Percentiles rank a stretch among this genome's conserved stretches.
phyloP scores from a whole-genome alignment of 306 rosid species.

The Casuarina equisetifolia region DNA sequence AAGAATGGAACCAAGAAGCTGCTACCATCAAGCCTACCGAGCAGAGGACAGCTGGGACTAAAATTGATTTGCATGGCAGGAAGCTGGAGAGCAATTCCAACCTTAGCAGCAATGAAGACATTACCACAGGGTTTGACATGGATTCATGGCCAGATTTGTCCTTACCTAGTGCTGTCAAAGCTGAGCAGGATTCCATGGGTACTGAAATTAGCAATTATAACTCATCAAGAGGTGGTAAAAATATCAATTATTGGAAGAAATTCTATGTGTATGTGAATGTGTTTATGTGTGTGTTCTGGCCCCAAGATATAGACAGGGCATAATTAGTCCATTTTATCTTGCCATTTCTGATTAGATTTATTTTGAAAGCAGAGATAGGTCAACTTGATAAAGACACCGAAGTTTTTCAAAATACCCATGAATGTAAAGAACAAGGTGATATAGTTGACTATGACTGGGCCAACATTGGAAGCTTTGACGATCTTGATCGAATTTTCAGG shows the following conservation, averaged over 20 bases:
- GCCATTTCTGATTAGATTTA: conserved; percentile 27
- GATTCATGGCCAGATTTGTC: conserved; percentile 63
- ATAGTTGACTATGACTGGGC: conserved; percentile 89
- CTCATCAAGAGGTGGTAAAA: conserved; percentile 47
- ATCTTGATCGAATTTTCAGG: conserved; percentile 89
- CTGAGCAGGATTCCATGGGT: conserved; percentile 47
- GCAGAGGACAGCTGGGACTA: conserved; percentile 50
- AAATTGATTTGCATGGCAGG: conserved; percentile 43
- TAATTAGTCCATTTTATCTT: conserved; percentile 16
- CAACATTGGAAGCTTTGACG: conserved; percentile 89
- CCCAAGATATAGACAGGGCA: conserved; percentile 16
- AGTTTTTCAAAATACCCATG: conserved; percentile 46
- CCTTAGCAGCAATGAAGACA: conserved; percentile 36
- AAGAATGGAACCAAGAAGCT: conserved; percentile 57
- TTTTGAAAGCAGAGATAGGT: conserved; percentile 53
- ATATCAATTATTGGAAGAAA: conserved; percentile 25
- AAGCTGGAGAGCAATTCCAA: conserved; percentile 49
- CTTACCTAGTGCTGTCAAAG: conserved; percentile 44
- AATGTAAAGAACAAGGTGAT: conserved; percentile 75
- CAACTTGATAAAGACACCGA: conserved; percentile 53
- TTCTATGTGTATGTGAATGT: conserved; percentile 16
- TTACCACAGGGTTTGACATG: conserved; percentile 48
- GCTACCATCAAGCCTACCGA: conserved; percentile 42
- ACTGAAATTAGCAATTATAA: conserved; percentile 42
- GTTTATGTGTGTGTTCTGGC: conserved; percentile 20